A percentile compares a stretch with the other conserved stretches of the same genome.
These are phyloP conservation scores for Aspergillus asperescens DNA, from an alignment of 495 filamentous ascomycete genomes.

Conservation along the genomic window DNA sequence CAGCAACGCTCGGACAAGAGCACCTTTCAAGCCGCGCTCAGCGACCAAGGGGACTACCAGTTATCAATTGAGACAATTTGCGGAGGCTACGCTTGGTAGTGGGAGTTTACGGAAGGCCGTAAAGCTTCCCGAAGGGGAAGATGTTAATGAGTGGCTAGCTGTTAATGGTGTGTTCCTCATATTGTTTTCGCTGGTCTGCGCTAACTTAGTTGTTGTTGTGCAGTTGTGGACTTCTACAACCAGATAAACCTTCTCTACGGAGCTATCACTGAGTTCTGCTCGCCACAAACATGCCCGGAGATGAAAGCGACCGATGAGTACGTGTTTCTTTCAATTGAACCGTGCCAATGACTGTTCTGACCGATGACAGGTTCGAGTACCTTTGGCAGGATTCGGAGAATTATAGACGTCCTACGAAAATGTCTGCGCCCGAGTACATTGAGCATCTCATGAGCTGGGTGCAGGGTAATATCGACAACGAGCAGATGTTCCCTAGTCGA, in stretches of 20 bases:
- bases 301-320: constrained; percentile 99
- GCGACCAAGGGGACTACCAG: constrained; percentile 84
- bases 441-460: constrained; percentile 98
- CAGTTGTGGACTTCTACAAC: constrained; percentile 99
- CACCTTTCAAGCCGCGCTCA: constrained; percentile 86
- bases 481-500: constrained; percentile 85
- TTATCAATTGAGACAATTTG: constrained; percentile 96
- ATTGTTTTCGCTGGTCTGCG: background rate
- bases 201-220: constrained; percentile 5
- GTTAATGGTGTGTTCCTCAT: constrained; percentile 69
- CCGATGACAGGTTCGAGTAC: constrained; percentile 75
- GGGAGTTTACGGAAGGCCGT: constrained; percentile 94
- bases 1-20: constrained; percentile 84
- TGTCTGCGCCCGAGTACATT: constrained; percentile 95
- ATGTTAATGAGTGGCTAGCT: constrained; percentile 94
- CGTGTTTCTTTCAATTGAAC: constrained; percentile 15
- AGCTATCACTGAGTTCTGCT: constrained; percentile 98
- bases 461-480: constrained; percentile 91
- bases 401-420: constrained; percentile 94
- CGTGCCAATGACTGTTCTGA: background rate
- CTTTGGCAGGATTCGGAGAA: constrained; percentile 94
- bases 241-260: constrained; percentile 98
- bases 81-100: constrained; percentile 91
- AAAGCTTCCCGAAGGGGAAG: constrained; percentile 93
- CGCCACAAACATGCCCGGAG: constrained; percentile 90